Evolutionary conservation across 495 filamentous ascomycete genomes (phyloP).

Genomic region (Chlorociboria aeruginascens): DNA sequence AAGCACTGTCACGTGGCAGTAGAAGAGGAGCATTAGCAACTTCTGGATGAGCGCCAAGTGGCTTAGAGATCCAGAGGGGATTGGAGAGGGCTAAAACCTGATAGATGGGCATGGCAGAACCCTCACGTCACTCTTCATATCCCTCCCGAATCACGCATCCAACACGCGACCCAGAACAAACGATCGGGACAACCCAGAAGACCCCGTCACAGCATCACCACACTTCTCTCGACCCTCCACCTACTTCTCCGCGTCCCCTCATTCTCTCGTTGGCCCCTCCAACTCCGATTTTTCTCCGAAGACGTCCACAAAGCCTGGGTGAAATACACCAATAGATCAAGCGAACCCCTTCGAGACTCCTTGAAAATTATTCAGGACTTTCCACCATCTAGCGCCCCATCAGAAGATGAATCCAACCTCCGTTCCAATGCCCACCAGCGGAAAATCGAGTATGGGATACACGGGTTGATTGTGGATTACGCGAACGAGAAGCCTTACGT

Average conservation of each 20-base stretch:
- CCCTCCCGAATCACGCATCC: conserved; percentile 39
- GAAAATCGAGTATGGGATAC: conserved; percentile 7
- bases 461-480: conserved; percentile 39
- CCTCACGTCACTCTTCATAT: conserved; percentile 66
- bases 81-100: neutral
- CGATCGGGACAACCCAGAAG: conserved; percentile 33
- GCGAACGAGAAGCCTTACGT: conserved; percentile 50
- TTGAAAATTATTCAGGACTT: conserved; percentile 48
- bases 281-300: conserved; percentile 62
- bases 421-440: neutral
- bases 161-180: conserved; percentile 25
- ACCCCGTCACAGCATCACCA: conserved; percentile 44
- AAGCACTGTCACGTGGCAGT: too few species aligned
- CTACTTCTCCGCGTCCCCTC: conserved; percentile 63
- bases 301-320: conserved; percentile 62
- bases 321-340: conserved; percentile 38
- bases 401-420: conserved; percentile 6
- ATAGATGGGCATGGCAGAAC: conserved; percentile 88
- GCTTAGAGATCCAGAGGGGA: too few species aligned
- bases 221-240: conserved; percentile 63
- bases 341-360: conserved; percentile 32
- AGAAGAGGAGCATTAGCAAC: too few species aligned
- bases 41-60: neutral
- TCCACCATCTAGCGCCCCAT: conserved; percentile 9
- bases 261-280: conserved; percentile 73